These are phyloP conservation scores for Pythium utonaiense DNA, from an alignment of 352 stramenopile species.

Conservation along the genomic window DNA sequence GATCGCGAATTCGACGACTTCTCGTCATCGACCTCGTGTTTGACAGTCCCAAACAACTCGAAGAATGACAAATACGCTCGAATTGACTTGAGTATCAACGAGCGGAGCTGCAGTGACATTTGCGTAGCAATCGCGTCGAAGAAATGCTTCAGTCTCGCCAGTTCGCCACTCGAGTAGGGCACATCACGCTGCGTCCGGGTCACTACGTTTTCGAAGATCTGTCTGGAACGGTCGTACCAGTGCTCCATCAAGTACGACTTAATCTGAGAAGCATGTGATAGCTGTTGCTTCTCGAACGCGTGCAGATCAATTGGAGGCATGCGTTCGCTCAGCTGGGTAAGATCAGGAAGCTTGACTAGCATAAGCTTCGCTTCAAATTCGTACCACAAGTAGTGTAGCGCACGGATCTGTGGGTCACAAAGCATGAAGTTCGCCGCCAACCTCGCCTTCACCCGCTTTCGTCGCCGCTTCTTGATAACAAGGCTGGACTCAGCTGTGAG, in stretches of 20 bases:
- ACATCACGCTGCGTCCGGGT: neutral
- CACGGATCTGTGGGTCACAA: constrained; percentile 42
- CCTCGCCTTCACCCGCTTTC: constrained; percentile 40
- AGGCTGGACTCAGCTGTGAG: neutral
- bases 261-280: constrained; percentile 40
- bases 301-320: constrained; percentile 38
- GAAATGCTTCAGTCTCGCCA: constrained; percentile 36
- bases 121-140: constrained; percentile 60
- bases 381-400: constrained; percentile 59
- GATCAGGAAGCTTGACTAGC: constrained; percentile 45
- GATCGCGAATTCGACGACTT: neutral
- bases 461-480: constrained; percentile 25
- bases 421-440: constrained; percentile 44
- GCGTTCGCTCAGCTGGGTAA: constrained; percentile 22
- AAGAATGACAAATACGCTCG: constrained; percentile 66
- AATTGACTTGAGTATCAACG: constrained; percentile 64
- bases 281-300: constrained; percentile 50
- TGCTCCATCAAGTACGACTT: constrained; percentile 48
- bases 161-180: constrained; percentile 21
- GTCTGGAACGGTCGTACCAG: constrained; percentile 50
- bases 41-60: constrained; percentile 37
- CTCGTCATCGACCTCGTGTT: neutral
- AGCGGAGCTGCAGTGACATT: constrained; percentile 74
- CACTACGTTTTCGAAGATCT: constrained; percentile 43
- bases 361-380: constrained; percentile 43